Base-by-base conservation (phyloP, 257 asterid genomes). In the Sherardia arvensis region DNA sequence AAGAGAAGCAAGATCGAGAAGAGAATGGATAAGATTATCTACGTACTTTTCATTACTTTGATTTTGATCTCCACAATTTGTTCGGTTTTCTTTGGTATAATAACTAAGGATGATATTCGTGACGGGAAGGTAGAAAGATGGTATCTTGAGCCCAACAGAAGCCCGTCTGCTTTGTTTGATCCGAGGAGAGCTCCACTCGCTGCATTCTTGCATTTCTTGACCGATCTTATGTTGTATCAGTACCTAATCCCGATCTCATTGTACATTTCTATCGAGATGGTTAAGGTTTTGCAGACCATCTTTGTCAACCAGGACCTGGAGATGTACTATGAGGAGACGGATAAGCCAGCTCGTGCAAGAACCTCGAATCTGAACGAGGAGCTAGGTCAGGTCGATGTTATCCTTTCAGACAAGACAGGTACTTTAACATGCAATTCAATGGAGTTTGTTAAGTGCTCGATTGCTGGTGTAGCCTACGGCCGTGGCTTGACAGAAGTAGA, bases 321-420 rank as follows among this genome's bases (percentile, higher is more conserved):
- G 47, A 92, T 92, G 99, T 92, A 92, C 76, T 77, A 82, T 60
- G 93, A 75, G 55, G 99, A 87, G 67, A 79, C 78, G 11, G 85
- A 92, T 72, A 82, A 71, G 74, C 99, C 97, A 8, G 99, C 99
- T 20, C 90, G 70, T 66, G 99, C 99, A 61, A 86, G 95, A 64
- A 92, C 97, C 53, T 89, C 97, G 9, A 92, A 92, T 81, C 79
- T 92, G 83, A 92, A 92, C 34, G 99, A 92, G 80, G 99, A 92
- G 74, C 96, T 92, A 21, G 99, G 99, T 43, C 89, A 87, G 70
- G 96, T 92, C 6, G 94, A 84, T 53, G 83, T 92, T 5, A 78
- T 92, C 70, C 95, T 92, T 55, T 92, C 99, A 12, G 99, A 92
- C 80, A 92, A 92, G 80, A 92, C 97, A 0, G 99, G 99, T 27